phyloP scores from a whole-genome alignment of 148 eudicot genomes.

The Fagopyrum esculentum region DNA sequence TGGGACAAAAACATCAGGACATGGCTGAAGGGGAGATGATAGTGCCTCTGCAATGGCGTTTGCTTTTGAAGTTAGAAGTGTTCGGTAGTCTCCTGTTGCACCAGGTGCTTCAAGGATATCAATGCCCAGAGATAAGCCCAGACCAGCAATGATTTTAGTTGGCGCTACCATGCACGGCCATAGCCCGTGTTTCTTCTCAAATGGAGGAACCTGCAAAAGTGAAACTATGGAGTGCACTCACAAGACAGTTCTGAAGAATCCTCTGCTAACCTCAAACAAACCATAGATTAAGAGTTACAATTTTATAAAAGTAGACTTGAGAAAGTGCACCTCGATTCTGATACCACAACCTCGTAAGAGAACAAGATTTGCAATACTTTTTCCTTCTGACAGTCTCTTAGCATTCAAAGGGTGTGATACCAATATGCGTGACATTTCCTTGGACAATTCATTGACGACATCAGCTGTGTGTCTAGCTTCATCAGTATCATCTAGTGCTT shows the following conservation, averaged over 20 bases:
- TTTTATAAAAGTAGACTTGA: background rate
- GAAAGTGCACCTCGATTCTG: conserved; percentile 70
- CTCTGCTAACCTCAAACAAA: background rate
- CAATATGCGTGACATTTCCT: conserved; percentile 76
- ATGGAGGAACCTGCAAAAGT: conserved; percentile 62
- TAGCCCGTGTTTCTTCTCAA: conserved; percentile 64
- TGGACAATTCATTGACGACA: conserved; percentile 90
- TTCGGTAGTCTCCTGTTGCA: conserved; percentile 92
- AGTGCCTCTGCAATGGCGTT: conserved; percentile 83
- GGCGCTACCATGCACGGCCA: conserved; percentile 99
- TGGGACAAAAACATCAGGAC: conserved; percentile 77
- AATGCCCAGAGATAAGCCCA: conserved; percentile 89
- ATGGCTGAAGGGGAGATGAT: conserved; percentile 59
- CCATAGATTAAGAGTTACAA: background rate
- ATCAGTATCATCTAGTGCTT: conserved; percentile 70
- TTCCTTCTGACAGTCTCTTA: conserved; percentile 67
- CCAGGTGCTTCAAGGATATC: conserved; percentile 98
- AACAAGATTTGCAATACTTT: conserved; percentile 81
- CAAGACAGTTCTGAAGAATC: background rate
- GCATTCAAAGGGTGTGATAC: conserved; percentile 77
- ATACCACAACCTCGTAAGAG: conserved; percentile 96
- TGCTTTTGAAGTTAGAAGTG: conserved; percentile 81
- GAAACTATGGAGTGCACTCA: background rate
- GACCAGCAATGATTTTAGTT: conserved; percentile 92
- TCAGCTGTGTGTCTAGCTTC: conserved; percentile 88